Percentiles rank a stretch among this genome's conserved stretches.
These are phyloP conservation scores for Suillus clintonianus DNA, from an alignment of 768 basidiomycete species.

Conservation along the genomic window DNA sequence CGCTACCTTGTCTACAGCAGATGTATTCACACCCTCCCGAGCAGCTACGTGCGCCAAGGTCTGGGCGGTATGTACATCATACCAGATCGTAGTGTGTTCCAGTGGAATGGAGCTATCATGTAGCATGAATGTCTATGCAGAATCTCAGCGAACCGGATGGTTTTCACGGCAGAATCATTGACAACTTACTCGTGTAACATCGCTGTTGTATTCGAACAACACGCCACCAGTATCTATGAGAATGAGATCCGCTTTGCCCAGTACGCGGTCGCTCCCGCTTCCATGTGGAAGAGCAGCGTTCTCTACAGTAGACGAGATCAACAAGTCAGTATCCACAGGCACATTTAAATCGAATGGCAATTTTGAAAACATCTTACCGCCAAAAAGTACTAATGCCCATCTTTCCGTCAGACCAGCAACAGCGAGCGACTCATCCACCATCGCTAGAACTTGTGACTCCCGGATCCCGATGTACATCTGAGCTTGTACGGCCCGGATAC, in stretches of 20 bases:
- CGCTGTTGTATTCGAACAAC: slow-evolving; percentile 75
- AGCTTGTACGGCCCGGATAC: slow-evolving; percentile 65
- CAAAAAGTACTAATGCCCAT: slow-evolving; percentile 73
- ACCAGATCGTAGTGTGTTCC: slow-evolving; percentile 61
- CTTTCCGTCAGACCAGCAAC: slow-evolving; percentile 59
- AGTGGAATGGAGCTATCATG: slow-evolving; percentile 53
- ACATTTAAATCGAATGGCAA: neutral
- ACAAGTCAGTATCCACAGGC: slow-evolving; percentile 2
- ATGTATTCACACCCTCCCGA: slow-evolving; percentile 47
- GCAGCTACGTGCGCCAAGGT: slow-evolving; percentile 50
- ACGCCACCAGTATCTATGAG: slow-evolving; percentile 75
- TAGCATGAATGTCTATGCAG: slow-evolving; percentile 63
- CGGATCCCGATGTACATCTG: slow-evolving; percentile 70
- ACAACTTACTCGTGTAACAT: slow-evolving; percentile 70
- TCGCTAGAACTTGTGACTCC: slow-evolving; percentile 66
- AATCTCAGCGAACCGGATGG: slow-evolving; percentile 1
- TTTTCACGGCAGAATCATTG: neutral
- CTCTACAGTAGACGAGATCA: slow-evolving; percentile 43
- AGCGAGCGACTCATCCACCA: slow-evolving; percentile 57
- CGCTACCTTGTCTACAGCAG: slow-evolving; percentile 64
- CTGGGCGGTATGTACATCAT: slow-evolving; percentile 66
- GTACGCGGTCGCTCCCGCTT: slow-evolving; percentile 63
- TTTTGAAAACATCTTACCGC: slow-evolving; percentile 48
- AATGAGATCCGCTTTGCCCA: slow-evolving; percentile 61
- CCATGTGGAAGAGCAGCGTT: slow-evolving; percentile 90